Base-by-base conservation (phyloP, 164 flowering plant species). In the Protea cynaroides region DNA sequence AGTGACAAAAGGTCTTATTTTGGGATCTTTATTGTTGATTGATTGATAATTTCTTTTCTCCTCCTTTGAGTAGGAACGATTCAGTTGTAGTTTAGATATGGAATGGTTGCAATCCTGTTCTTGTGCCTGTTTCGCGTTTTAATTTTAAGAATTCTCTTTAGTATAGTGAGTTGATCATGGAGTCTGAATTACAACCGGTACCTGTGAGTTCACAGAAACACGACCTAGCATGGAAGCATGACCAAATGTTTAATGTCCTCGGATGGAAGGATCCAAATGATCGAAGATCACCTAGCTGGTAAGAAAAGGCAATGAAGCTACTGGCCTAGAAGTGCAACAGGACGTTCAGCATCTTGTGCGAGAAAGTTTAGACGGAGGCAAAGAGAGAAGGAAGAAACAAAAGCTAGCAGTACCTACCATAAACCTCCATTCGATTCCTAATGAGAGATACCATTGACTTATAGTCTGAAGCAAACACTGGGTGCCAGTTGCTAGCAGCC, bases 201-300 rank as follows among this genome's bases (percentile, higher is more conserved):
- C 82, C 93, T 0, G 75, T 89, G 19, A 78, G 79, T 49, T 67
- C 91, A 8, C 92, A 87, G 36, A 93, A 93, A 74, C 89, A 84
- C 50, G 97, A 90, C 70, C 93, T 90, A 0, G 96, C 98, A 36
- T 93, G 98, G 98, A 86, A 82, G 74, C 98, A 93, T 73, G 80
- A 84, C 72, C 87, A 90, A 47, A 80, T 93, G 90, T 84, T 72
- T 64, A 90, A 11, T 83, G 7, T 93, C 90, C 68, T 83, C 78
- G 64, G 98, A 97, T 52, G 98, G 97, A n/a, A 97, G 97, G 50
- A 94, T 94, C 70, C 96, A 89, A 77, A 80, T 97, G 74, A 84
- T 94, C 62, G 91, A 94, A 69, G 96, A 94, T 66, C 97, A 94
- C 67, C 75, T 94, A 1, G 95, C 97, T 0, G 79, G 95, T 23